Percentiles rank a stretch among this genome's conserved stretches.
phyloP scores from a whole-genome alignment of 2,329 filamentous ascomycete species.

The Aspergillus sp. region DNA sequence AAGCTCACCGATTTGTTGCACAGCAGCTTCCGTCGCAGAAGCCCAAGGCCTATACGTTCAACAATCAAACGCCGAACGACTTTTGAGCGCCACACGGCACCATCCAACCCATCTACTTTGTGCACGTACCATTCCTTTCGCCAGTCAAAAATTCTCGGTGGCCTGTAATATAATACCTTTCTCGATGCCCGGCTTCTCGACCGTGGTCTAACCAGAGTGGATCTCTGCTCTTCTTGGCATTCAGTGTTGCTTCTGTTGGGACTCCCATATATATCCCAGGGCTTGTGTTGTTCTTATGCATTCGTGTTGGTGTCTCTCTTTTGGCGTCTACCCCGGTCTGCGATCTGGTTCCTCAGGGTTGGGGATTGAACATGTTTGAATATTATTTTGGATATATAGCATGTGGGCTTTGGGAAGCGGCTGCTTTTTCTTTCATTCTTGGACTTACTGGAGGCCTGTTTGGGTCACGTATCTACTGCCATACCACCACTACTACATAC shows the following conservation, averaged over 20 bases:
- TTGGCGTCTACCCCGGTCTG: conserved; percentile 12
- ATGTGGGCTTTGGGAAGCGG: conserved; percentile 34
- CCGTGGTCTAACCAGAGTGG: background rate
- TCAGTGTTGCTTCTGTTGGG: conserved; percentile 8
- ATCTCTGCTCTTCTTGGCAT: conserved; percentile 15
- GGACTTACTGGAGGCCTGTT: conserved; percentile 27
- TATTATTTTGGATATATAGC: conserved; percentile 23
- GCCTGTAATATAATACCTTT: conserved; percentile 2
- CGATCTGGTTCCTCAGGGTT: background rate
- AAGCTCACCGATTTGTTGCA: conserved; percentile 45
- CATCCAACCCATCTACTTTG: background rate
- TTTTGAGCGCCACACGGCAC: conserved; percentile 22
- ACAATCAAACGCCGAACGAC: conserved; percentile 45
- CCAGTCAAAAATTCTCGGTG: conserved; percentile 4
- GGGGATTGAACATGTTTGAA: conserved; percentile 8
- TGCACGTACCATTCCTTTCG: conserved; percentile 4
- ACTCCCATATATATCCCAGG: conserved; percentile 15
- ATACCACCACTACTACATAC: conserved; percentile 13
- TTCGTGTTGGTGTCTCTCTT: conserved; percentile 21
- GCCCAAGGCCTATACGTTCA: conserved; percentile 48
- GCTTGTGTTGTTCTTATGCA: conserved; percentile 15
- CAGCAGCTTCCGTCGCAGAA: conserved; percentile 45
- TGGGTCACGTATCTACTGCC: conserved; percentile 25
- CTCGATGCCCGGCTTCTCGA: background rate
- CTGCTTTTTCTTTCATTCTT: conserved; percentile 15